These are phyloP conservation scores for Anethum foeniculum DNA, from an alignment of 140 eudicot genomes.

Conservation along the genomic window DNA sequence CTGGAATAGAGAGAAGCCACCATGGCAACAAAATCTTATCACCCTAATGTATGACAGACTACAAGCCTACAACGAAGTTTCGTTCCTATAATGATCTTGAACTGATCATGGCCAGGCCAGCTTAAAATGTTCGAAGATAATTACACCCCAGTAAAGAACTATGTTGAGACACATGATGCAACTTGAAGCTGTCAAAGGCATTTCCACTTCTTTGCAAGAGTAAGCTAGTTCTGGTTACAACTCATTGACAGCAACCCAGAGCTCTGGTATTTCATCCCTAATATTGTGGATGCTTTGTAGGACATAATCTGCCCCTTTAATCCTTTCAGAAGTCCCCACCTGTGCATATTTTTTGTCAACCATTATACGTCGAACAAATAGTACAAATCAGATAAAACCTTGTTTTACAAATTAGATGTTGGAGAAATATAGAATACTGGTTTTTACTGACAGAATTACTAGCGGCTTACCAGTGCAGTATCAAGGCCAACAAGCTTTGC, in stretches of 20 bases:
- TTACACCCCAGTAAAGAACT: not conserved
- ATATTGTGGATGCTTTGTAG: constrained; percentile 88
- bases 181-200: constrained; percentile 62
- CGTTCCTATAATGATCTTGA: not conserved
- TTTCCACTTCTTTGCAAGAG: constrained; percentile 48
- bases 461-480: constrained; percentile 62
- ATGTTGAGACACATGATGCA: not conserved
- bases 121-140: not conserved
- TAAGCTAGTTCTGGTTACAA: constrained; percentile 30
- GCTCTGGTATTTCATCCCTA: constrained; percentile 77
- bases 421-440: not conserved
- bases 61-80: not conserved
- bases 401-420: not conserved
- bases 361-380: not conserved
- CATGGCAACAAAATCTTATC: not conserved
- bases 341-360: constrained; percentile 15
- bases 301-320: constrained; percentile 87
- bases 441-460: not conserved
- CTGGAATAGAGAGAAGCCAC: not conserved
- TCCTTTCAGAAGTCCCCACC: constrained; percentile 75
- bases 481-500: constrained; percentile 85
- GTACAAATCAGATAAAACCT: not conserved
- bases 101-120: not conserved
- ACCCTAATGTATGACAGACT: not conserved
- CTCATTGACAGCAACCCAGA: constrained; percentile 44